These are phyloP conservation scores for Calonectria ilicicola DNA, from an alignment of 2,329 filamentous ascomycete species.

Conservation along the genomic window DNA sequence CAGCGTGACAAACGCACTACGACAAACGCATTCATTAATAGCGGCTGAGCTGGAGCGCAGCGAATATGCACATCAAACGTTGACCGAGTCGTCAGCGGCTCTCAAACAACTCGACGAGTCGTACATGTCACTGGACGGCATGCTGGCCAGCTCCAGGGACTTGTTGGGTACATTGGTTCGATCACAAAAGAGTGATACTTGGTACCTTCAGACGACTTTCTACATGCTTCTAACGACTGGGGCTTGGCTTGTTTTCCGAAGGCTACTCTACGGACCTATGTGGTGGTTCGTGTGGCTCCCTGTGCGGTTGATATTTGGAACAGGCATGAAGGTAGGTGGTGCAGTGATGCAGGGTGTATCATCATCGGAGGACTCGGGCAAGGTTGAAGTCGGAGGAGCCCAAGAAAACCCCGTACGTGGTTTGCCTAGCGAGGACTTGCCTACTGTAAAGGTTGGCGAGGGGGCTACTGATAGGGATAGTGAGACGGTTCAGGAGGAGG, in stretches of 20 bases:
- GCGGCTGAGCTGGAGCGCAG: constrained; percentile 86
- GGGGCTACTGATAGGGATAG: constrained; percentile 38
- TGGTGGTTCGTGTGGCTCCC: constrained; percentile 93
- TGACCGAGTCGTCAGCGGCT: constrained; percentile 85
- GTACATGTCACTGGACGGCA: constrained; percentile 82
- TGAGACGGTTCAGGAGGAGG: constrained; percentile 62
- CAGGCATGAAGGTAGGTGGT: constrained; percentile 67
- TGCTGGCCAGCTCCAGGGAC: constrained; percentile 80
- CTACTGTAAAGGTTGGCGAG: constrained; percentile 60
- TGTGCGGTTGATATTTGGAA: constrained; percentile 73
- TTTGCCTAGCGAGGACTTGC: constrained; percentile 57
- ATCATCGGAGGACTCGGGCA: constrained; percentile 37
- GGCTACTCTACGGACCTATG: constrained; percentile 87
- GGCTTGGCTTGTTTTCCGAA: constrained; percentile 86
- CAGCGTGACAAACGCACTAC: constrained; percentile 86
- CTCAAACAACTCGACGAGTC: constrained; percentile 84
- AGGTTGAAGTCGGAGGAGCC: constrained; percentile 42
- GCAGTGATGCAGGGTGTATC: constrained; percentile 57
- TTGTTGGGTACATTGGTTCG: constrained; percentile 83
- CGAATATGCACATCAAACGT: constrained; percentile 89
- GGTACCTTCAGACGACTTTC: constrained; percentile 94
- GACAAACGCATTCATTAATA: constrained; percentile 89
- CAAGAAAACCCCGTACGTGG: constrained; percentile 48
- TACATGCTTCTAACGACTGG: constrained; percentile 84
- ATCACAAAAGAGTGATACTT: constrained; percentile 96